Evolutionary conservation across 257 asterid genomes (phyloP), one percentile per base, ranked within the genome.

Genomic region (Penstemon barbatus): DNA sequence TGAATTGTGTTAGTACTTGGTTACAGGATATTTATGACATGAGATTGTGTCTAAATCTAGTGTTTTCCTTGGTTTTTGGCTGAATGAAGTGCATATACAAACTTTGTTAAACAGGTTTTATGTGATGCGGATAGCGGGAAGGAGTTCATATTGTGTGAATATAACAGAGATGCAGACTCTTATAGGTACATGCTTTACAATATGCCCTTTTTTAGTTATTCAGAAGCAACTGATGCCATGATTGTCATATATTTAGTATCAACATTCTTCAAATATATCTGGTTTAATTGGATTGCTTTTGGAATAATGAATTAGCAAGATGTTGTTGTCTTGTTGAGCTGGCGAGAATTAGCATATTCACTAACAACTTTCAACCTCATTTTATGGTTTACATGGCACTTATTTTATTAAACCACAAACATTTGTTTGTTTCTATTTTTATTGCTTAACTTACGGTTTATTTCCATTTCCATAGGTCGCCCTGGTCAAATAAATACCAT

Each of bases 111-210:
- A 68, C 95, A 94, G 99, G 96, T 91, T 72, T 72, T 91, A 68
- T 79, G 86, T 75, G 99, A 94, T 78, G 81, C 74, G 66, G 97
- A 87, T 63, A 62, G 74, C 40, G 97, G 96, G 68, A 89, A 84
- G 83, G 97, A 94, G 80, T 94, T 94, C 84, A 78, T 94, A 65
- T 75, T 90, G 67, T 90, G 99, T 13, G 99, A 90, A 73, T 93
- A 94, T 78, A 94, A 94, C 85, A 84, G 99, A 82, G 99, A 94
- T 86, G 97, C 97, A 2, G 99, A 94, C 83, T 94, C 97, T 42
- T 91, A 94, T 60, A 87, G 99, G 99, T 94, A 84, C 63, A 6
- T 11, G 13, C 7, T 68, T 7, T 64, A 38, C 36, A n/a, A 46
- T 37, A 6, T n/a, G 44, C 1, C 41, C 46, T 56, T 61, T 41